Evolutionary conservation across 2,329 filamentous ascomycete genomes (phyloP).

Genomic region (Alternaria postmessia): DNA sequence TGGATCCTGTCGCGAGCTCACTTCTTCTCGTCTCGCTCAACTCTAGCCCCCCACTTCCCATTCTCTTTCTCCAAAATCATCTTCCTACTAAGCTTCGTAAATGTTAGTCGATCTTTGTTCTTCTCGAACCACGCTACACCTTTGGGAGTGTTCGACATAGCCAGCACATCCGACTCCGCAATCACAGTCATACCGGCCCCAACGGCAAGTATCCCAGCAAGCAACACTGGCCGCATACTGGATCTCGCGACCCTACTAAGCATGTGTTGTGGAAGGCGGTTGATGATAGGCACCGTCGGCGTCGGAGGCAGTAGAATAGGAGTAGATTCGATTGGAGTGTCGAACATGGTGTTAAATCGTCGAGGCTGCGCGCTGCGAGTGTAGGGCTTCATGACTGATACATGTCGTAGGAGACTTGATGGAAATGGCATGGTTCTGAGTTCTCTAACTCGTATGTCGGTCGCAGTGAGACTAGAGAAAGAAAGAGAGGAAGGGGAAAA

Average conservation of each 20-base stretch:
- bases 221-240: not conserved
- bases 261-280: not conserved
- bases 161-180: not conserved
- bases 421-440: not conserved
- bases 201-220: not conserved
- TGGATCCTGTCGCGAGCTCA: not conserved
- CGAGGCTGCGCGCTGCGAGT: not conserved
- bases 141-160: not conserved
- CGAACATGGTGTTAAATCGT: not conserved
- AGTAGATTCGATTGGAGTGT: not conserved
- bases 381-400: not conserved
- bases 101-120: not conserved
- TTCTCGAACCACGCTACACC: not conserved
- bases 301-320: not conserved
- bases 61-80: not conserved
- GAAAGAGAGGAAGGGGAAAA: not conserved
- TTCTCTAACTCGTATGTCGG: not conserved
- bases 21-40: not conserved
- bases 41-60: not conserved
- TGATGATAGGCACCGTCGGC: not conserved
- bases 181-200: not conserved
- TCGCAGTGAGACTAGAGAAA: not conserved
- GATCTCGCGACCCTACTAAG: not conserved
- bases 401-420: not conserved
- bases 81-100: not conserved